Evolutionary conservation across 176 grass and related monocot genomes (phyloP), one percentile per base, ranked within the genome.

Genomic region (Rhipidocladum racemiflorum): DNA sequence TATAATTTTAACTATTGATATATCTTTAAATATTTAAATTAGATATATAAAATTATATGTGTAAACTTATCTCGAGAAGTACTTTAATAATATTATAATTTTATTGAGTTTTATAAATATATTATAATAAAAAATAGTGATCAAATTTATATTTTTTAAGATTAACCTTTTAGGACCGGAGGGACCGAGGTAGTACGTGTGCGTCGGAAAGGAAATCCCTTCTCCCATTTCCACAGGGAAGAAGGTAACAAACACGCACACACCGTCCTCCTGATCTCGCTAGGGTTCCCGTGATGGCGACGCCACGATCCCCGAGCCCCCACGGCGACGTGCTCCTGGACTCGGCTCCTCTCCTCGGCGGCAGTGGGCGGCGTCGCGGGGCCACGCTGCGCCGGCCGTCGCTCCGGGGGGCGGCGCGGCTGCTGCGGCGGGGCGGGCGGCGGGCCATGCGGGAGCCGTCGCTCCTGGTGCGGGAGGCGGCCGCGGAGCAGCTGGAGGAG

Each of bases 401-500:
- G 2, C 77, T 93, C 36, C 88, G 88, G 16, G 91, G 84, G 23
- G 88, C 87, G 18, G 85, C 85, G 46, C 80, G 85, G 63, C 65
- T 90, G 32, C 82, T 90, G 67, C 77, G 83, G 42, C 56, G 85
- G 70, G 74, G 77, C 64, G 88, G 50, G 14, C 81, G 87, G 18
- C 80, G 91, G 30, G 69, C 80, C 59, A 85, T 87, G 76, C 81
- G 81, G 68, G 88, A 93, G 28, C 85, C 88, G 15, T 93, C 88
- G 32, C 68, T 90, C 39, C 29, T 88, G 61, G 85, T 93, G 61
- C 73, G 85, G 14, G 85, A 93, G 34, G 77, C 88, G 7, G 91
- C 73, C 1, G 91, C 81, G 14, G 85, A 93, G 71, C 82, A 93
- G 30, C 85, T 93, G 49, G 88, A 90, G 65, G 87, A 90, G 50